Percentiles rank a stretch among this genome's conserved stretches.
Evolutionary conservation across 2,329 filamentous ascomycete genomes (phyloP).

Genomic region (Calonectria pseudoreteaudii): DNA sequence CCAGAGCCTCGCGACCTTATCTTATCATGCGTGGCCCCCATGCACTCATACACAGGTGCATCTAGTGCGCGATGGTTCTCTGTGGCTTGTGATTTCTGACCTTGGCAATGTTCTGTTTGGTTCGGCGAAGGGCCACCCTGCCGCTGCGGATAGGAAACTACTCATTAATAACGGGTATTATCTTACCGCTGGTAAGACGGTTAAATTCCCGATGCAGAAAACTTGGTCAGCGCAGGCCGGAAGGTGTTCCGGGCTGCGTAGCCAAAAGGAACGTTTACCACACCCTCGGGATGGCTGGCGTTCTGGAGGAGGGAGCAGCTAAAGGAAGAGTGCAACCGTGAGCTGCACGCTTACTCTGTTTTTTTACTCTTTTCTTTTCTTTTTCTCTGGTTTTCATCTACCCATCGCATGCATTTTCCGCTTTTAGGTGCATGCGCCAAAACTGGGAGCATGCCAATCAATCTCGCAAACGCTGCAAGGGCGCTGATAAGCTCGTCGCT

Average conservation of each 20-base stretch:
- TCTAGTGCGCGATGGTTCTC: not conserved
- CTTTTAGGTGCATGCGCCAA: not conserved
- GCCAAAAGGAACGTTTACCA: not conserved
- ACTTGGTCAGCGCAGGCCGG: not conserved
- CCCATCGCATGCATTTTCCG: slow-evolving; percentile 7
- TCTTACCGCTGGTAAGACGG: not conserved
- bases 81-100: not conserved
- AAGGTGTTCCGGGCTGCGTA: not conserved
- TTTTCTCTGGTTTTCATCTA: not conserved
- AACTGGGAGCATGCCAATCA: slow-evolving; percentile 14
- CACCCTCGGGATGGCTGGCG: not conserved
- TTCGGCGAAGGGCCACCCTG: not conserved
- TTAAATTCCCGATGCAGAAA: not conserved
- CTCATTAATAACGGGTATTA: not conserved
- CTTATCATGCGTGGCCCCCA: not conserved
- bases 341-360: not conserved
- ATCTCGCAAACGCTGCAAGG: slow-evolving; percentile 17
- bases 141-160: not conserved
- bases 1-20: not conserved
- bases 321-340: not conserved
- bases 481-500: slow-evolving; percentile 30
- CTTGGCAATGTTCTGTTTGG: not conserved
- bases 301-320: not conserved
- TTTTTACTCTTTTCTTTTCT: not conserved
- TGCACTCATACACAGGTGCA: not conserved